These are phyloP conservation scores for Dactylellina parvicollis DNA, from an alignment of 2,329 filamentous ascomycete species.

Conservation along the genomic window DNA sequence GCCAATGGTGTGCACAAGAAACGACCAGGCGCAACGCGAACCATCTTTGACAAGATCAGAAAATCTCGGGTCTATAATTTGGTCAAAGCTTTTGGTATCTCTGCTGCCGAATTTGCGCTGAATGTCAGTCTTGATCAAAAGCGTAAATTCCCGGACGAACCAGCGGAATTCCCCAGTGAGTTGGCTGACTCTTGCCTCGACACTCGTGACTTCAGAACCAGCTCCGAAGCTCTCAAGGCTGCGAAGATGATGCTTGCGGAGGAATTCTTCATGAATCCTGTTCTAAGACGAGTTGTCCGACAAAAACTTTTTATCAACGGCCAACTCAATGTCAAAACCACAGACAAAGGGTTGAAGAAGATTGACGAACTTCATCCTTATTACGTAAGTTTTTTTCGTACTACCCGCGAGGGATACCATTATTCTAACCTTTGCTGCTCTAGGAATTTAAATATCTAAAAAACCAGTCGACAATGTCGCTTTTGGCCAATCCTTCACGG, in stretches of 20 bases:
- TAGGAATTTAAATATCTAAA: conserved; percentile 91
- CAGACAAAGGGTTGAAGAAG: conserved; percentile 89
- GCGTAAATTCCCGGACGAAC: conserved; percentile 85
- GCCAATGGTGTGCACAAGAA: conserved; percentile 71
- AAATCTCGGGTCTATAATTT: conserved; percentile 81
- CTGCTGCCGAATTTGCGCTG: conserved; percentile 84
- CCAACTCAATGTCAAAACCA: conserved; percentile 85
- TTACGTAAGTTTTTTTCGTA: conserved; percentile 65
- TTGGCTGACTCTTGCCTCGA: conserved; percentile 81
- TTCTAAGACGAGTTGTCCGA: conserved; percentile 87
- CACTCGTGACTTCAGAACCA: conserved; percentile 77
- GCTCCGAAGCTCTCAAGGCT: conserved; percentile 77
- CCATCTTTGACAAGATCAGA: conserved; percentile 83
- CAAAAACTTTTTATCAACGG: conserved; percentile 84
- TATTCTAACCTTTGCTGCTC: conserved; percentile 1
- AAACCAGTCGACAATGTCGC: conserved; percentile 83
- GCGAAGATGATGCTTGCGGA: conserved; percentile 90
- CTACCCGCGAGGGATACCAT: neutral
- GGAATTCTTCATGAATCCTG: conserved; percentile 85
- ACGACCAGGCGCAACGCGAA: conserved; percentile 82
- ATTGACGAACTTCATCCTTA: conserved; percentile 96
- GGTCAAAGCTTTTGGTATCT: conserved; percentile 89
- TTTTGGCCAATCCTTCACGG: conserved; percentile 84
- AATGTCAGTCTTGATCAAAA: conserved; percentile 82
- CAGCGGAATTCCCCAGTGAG: conserved; percentile 80